Conservation (phyloP, 108 stramenopile species). For the Skeletonema menzelii region DNA sequence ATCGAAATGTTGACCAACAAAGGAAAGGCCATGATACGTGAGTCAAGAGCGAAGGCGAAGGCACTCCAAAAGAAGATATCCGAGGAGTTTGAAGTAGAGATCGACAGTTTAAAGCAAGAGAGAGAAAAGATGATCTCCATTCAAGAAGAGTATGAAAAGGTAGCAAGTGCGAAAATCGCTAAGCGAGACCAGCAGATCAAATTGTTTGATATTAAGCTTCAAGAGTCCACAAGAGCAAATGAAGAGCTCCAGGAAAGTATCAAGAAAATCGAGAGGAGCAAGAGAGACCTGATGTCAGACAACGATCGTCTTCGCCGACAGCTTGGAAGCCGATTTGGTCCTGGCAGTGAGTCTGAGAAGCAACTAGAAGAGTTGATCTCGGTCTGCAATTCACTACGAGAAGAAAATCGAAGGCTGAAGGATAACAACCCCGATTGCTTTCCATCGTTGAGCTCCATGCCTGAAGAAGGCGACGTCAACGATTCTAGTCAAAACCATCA, state of each 20-base stretch:
- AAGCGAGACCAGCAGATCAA: conserved; percentile 69
- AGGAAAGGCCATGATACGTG: conserved; percentile 69
- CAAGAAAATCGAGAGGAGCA: conserved; percentile 60
- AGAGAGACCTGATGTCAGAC: conserved; percentile 59
- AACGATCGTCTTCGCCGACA: conserved; percentile 88
- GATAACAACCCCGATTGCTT: conserved; percentile 19
- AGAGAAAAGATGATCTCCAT: conserved; percentile 34
- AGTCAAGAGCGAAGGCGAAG: conserved; percentile 45
- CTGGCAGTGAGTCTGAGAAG: conserved; percentile 53
- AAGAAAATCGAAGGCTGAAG: conserved; percentile 75
- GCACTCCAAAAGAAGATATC: conserved; percentile 37
- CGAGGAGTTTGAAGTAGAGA: conserved; percentile 42
- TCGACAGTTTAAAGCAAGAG: conserved; percentile 43
- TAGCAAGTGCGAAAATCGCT: conserved; percentile 53
- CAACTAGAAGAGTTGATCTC: conserved; percentile 75
- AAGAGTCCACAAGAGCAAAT: conserved; percentile 45
- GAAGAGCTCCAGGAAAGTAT: conserved; percentile 59
- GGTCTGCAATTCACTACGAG: conserved; percentile 64
- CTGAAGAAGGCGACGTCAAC: not conserved
- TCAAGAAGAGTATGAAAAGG: conserved; percentile 51
- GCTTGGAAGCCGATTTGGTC: conserved; percentile 69
- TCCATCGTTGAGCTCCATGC: not conserved
- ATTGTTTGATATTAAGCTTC: conserved; percentile 44
- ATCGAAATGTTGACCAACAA: conserved; percentile 43
- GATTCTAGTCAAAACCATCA: conserved; percentile 3